Base-by-base conservation (phyloP, 371 early-diverging fungal genomes). In the Catenaria anguillulae region DNA sequence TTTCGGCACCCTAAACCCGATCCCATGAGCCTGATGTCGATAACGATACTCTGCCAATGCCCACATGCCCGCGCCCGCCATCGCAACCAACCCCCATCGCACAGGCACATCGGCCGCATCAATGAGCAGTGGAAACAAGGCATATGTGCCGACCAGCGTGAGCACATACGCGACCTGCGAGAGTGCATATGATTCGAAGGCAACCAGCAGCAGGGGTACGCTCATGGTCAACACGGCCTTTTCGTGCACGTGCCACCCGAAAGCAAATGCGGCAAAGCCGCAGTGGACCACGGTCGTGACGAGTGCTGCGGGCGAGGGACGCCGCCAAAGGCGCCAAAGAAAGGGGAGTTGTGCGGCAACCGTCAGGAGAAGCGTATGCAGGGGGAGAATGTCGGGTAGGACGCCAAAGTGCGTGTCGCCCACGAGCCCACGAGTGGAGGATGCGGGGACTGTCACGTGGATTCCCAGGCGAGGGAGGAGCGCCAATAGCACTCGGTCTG, bases 201-300 rank as follows among this genome's bases (percentile, higher is more conserved):
- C 71, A 6, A 66, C 31, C 21, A 75, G 33, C 82, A 84, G 78
- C 67, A 91, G 77, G 6, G 96, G 92, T 54, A 90, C 83, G 52
- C 89, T 66, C 4, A 89, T 81, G 65, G 93, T 64, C 70, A 97
- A 71, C 19, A 93, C 83, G 1, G 97, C 97, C 73, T 97, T 97
- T 67, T 97, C 97, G 67, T 97, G 97, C 12, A 97, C 97, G 71
- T 97, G 97, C 94, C 94, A 97, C 26, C 95, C 95, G 71, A 94
- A 94, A 66, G 91, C 66, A 71, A 85, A 97, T 33, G 94, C 89
- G 0, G 87, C 80, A 63, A 87, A 90, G 0, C 85, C 90, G 65
- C 90, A 91, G 29, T 90, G 72, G 2, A 84, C 81, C 23, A 93
- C 65, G 0, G 85, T 72, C 24, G 82, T 72, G n/a, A 92, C 33